phyloP scores from a whole-genome alignment of 2,329 filamentous ascomycete genomes.

The Tolypocladium ovalisporum region DNA sequence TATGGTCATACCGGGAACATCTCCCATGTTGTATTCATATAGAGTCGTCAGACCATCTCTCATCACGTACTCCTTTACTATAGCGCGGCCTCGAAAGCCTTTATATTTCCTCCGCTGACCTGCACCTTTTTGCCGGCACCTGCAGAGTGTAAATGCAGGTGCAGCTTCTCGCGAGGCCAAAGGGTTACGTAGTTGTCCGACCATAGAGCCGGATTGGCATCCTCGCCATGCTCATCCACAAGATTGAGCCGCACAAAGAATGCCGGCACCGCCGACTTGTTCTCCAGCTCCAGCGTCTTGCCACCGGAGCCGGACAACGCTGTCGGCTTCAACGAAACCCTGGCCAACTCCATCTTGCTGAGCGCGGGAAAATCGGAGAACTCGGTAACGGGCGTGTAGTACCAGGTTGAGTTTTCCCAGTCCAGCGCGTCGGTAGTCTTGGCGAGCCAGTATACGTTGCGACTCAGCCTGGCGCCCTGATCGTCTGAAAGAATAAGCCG shows the following conservation, averaged over 20 bases:
- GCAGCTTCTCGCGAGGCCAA: slow-evolving; percentile 42
- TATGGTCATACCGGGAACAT: background rate
- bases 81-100: background rate
- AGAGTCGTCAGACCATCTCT: background rate
- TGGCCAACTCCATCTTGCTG: slow-evolving; percentile 22
- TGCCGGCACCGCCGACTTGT: slow-evolving; percentile 39
- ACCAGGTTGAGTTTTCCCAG: slow-evolving; percentile 49
- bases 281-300: slow-evolving; percentile 34
- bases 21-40: background rate
- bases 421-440: slow-evolving; percentile 34
- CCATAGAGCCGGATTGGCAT: slow-evolving; percentile 44
- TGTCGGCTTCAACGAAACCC: background rate
- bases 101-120: slow-evolving; percentile 8
- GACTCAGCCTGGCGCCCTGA: slow-evolving; percentile 27
- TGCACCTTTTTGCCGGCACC: slow-evolving; percentile 3
- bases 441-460: slow-evolving; percentile 51
- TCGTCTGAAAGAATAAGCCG: slow-evolving; percentile 32
- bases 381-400: slow-evolving; percentile 41
- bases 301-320: background rate
- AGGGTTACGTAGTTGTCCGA: slow-evolving; percentile 54
- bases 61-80: background rate
- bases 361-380: slow-evolving; percentile 39
- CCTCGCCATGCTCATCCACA: slow-evolving; percentile 28
- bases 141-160: slow-evolving; percentile 8
- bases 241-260: slow-evolving; percentile 45